Evolutionary conservation across 2,329 filamentous ascomycete species (phyloP), one percentile per base, ranked within the genome.

Genomic region (Colletotrichum horii): DNA sequence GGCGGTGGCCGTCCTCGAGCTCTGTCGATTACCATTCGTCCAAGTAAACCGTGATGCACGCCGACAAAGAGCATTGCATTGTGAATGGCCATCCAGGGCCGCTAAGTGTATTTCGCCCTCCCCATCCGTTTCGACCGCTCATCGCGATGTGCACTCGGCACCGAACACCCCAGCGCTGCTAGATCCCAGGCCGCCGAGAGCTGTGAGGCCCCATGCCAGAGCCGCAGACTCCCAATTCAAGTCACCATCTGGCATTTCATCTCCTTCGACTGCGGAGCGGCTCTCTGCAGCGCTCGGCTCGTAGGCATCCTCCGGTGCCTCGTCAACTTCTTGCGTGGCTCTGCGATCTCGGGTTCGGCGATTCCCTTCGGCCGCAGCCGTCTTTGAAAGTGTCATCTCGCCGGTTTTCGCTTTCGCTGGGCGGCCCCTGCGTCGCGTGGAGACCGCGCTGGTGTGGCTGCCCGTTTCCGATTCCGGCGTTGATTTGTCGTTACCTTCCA

Each of bases 141-240:
- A 87, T 76, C 84, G 82, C 55, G 86, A 83, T 73, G 85, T 79
- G 68, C 85, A 87, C 81, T 89, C 88, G 2, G 83, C 88, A 4
- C 88, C 88, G 78, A 86, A 87, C 5, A 89, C 86, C 15, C 85
- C 86, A 16, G 87, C 84, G 73, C 83, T 85, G 12, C 87, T 88
- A 55, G 83, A 80, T 4, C 87, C 87, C 28, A 90, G 79, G 3
- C 88, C 88, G 2, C 85, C 85, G 16, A 87, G 68, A 19, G 83
- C 83, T 15, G 84, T 83, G 62, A 89, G 77, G 4, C 86, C 87
- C 88, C 88, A 89, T 6, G 84, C 82, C 28, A 89, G 80, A 8
- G 88, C 85, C 3, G 85, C 86, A 12, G 85, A 82, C 77, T 90
- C 88, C 85, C 86, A 87, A 76, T 89, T 87, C 36, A 85, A 79